Evolutionary conservation across 2,329 filamentous ascomycete species (phyloP).

Genomic region (Xenosphaeropsis pyriputrescens): DNA sequence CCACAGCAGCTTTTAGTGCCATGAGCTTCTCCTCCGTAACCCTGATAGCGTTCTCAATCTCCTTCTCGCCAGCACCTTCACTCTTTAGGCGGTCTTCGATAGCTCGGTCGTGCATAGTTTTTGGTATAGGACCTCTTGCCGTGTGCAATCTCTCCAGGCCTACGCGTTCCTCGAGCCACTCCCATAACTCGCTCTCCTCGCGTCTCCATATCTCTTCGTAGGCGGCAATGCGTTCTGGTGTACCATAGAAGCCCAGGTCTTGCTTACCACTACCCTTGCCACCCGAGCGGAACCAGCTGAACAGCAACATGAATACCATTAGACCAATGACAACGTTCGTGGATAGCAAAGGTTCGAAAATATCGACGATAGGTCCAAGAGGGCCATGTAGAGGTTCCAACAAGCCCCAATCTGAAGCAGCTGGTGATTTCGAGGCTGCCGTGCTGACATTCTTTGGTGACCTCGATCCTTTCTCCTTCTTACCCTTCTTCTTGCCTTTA

Average conservation of each 20-base stretch:
- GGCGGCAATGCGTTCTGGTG: slow-evolving; percentile 56
- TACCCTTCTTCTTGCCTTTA: slow-evolving; percentile 32
- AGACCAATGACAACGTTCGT: slow-evolving; percentile 67
- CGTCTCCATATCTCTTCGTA: slow-evolving; percentile 71
- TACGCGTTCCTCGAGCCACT: slow-evolving; percentile 17
- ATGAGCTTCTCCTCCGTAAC: slow-evolving; percentile 75
- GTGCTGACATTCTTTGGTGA: slow-evolving; percentile 22
- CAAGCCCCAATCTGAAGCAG: slow-evolving; percentile 51
- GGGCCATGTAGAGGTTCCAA: slow-evolving; percentile 65
- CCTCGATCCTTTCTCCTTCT: slow-evolving; percentile 28
- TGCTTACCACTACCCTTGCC: slow-evolving; percentile 20
- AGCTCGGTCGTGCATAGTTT: slow-evolving; percentile 11
- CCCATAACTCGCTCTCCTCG: slow-evolving; percentile 21
- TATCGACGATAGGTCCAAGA: slow-evolving; percentile 54
- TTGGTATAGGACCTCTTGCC: slow-evolving; percentile 6
- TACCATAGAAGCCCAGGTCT: slow-evolving; percentile 22
- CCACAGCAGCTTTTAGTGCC: slow-evolving; percentile 60
- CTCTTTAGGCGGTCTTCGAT: slow-evolving; percentile 11
- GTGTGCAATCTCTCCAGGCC: slow-evolving; percentile 70
- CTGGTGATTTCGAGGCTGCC: slow-evolving; percentile 15
- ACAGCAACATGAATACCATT: slow-evolving; percentile 56
- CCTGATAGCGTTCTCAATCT: slow-evolving; percentile 23
- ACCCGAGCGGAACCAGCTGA: slow-evolving; percentile 58
- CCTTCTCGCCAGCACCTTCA: slow-evolving; percentile 14
- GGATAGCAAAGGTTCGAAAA: slow-evolving; percentile 56